Percentiles rank a stretch among this genome's conserved stretches.
Conservation (phyloP, 2,329 filamentous ascomycete species). For the Pseudogymnoascus sp. region DNA sequence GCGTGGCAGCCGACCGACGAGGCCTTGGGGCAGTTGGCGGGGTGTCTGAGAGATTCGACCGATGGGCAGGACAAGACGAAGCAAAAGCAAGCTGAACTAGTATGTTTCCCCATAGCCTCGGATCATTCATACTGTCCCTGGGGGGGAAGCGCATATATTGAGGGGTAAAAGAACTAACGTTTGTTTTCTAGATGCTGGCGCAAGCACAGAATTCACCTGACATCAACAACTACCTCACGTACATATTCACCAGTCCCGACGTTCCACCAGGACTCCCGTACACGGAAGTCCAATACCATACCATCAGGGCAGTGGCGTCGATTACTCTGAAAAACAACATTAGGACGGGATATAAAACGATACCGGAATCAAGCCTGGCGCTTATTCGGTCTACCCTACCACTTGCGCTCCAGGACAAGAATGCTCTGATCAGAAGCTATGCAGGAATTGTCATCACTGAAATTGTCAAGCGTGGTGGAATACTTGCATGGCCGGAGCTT, state of each 20-base stretch:
- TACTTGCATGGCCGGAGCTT: slow-evolving; percentile 86
- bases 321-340: slow-evolving; percentile 97
- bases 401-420: slow-evolving; percentile 71
- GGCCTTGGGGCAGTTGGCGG: slow-evolving; percentile 80
- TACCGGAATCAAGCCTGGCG: slow-evolving; percentile 63
- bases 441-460: slow-evolving; percentile 93
- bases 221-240: slow-evolving; percentile 95
- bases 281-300: slow-evolving; percentile 56
- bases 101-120: slow-evolving; percentile 15
- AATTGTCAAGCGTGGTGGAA: slow-evolving; percentile 73
- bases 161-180: slow-evolving; percentile 3
- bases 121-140: slow-evolving; percentile 11
- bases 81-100: slow-evolving; percentile 76
- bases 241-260: slow-evolving; percentile 69
- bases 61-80: slow-evolving; percentile 71
- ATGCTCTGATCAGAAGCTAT: slow-evolving; percentile 76
- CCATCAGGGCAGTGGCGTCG: slow-evolving; percentile 78
- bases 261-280: slow-evolving; percentile 54
- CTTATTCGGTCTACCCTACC: slow-evolving; percentile 77
- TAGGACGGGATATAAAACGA: slow-evolving; percentile 64
- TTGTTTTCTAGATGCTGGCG: slow-evolving; percentile 67
- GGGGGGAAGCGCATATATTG: neutral
- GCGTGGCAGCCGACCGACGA: slow-evolving; percentile 87
- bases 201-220: slow-evolving; percentile 85
- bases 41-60: slow-evolving; percentile 85